A percentile compares a stretch with the other conserved stretches of the same genome.
Evolutionary conservation across 2,329 filamentous ascomycete species (phyloP).

Genomic region (Tolypocladium endophyticum): DNA sequence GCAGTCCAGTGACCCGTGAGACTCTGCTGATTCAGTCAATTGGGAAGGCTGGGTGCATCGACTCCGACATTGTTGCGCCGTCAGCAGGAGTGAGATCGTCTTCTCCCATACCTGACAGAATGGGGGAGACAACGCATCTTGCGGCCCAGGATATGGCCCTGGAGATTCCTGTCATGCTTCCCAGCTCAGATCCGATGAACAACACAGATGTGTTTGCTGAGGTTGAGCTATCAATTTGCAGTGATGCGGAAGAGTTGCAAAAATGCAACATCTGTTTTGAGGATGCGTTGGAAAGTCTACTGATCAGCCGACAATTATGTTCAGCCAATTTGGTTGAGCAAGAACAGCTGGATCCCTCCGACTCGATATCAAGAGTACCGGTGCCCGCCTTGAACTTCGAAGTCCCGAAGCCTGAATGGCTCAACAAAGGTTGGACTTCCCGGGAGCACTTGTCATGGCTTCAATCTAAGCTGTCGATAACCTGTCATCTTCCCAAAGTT

Average conservation of each 20-base stretch:
- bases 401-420: constrained; percentile 13
- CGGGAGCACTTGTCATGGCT: constrained; percentile 17
- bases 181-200: constrained; percentile 5
- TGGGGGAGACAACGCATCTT: background rate
- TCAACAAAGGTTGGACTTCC: constrained; percentile 4
- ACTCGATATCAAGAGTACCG: constrained; percentile 15
- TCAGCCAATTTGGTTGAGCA: constrained; percentile 10
- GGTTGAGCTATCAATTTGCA: background rate
- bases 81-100: constrained; percentile 8
- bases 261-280: constrained; percentile 9
- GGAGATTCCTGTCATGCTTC: constrained; percentile 12
- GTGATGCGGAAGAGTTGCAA: background rate
- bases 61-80: constrained; percentile 9
- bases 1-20: constrained; percentile 9
- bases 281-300: constrained; percentile 11
- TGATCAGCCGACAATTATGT: constrained; percentile 7
- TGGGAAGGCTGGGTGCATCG: constrained; percentile 5
- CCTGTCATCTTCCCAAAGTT: constrained; percentile 2
- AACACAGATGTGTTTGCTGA: background rate
- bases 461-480: background rate
- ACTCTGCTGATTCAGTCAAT: constrained; percentile 4
- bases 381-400: constrained; percentile 18
- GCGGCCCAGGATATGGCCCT: constrained; percentile 5
- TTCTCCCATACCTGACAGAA: background rate
- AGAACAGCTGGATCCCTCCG: constrained; percentile 15